Base-by-base conservation (phyloP, 768 basidiomycete species). In the Auriscalpium vulgare region DNA sequence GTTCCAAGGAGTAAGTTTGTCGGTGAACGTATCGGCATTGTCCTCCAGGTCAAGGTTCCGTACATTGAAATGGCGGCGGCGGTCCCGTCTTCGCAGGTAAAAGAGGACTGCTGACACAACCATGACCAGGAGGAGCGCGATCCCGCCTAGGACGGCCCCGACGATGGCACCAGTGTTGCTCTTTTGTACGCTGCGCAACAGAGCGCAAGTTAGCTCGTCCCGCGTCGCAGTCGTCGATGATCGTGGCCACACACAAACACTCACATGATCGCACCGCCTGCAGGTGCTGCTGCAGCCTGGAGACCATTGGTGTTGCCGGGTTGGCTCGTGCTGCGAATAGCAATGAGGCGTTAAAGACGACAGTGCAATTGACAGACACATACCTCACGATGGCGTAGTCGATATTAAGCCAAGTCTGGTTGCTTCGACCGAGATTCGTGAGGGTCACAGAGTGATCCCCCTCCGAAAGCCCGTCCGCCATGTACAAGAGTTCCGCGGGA, bases 361-460 rank as follows among this genome's bases (percentile, higher is more conserved):
- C 29, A 29, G 29, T 29, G 29, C 29, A 4, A 36, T 37, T n/a
- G 6, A 50, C 14, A 37, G 19, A 29, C 17, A 50, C 59, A n/a
- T 35, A 59, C 56, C 52, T 59, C 8, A 11, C n/a, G n/a, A 47
- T 23, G 21, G 47, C 47, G 47, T 47, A 47, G n/a, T 47, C 47
- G 23, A 54, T 21, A n/a, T n/a, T 16, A 10, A 34, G 21, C 21
- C 13, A 21, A 10, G 7, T 21, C 16, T 16, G 14, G 13, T 38
- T 16, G 17, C 37, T 19, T 3, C 10, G 16, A 14, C 46, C 46
- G 1, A 48, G 37, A 52, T 47, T n/a, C 16, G 34, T 49, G 0
- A 43, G 10, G 13, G 40, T 29, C 21, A 37, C 29, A 34, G 35
- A 19, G 34, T 47, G 47, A 29, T 47, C 11, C 1, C 11, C 47